phyloP scores from a whole-genome alignment of 306 rosid genomes.

The Citrullus colocynthis region DNA sequence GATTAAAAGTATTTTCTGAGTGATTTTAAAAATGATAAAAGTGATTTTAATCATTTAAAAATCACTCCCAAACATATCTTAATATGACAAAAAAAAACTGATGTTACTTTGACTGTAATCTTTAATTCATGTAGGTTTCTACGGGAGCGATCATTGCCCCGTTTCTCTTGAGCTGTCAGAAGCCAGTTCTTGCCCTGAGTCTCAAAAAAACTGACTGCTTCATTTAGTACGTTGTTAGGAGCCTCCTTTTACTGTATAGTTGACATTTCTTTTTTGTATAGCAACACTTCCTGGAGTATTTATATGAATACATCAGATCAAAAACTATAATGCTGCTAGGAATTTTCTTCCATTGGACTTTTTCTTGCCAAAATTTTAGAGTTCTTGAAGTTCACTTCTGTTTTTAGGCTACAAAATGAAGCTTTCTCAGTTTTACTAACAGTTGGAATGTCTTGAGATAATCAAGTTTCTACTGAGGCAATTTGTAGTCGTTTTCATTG shows the following conservation, averaged over 20 bases:
- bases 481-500: neutral
- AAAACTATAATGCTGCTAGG: neutral
- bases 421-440: neutral
- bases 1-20: no score
- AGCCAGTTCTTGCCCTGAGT: slow-evolving; percentile 18
- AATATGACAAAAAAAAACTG: neutral
- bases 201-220: slow-evolving; percentile 22
- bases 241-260: neutral
- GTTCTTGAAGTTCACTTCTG: neutral
- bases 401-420: neutral
- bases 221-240: slow-evolving; percentile 6
- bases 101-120: slow-evolving; percentile 6
- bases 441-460: neutral
- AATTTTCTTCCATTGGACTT: neutral
- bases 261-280: neutral
- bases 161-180: slow-evolving; percentile 66
- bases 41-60: neutral
- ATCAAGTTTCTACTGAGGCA: neutral
- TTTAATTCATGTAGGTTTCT: slow-evolving; percentile 45
- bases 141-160: slow-evolving; percentile 96
- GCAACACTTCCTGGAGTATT: neutral
- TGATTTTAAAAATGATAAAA: no score
- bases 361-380: neutral
- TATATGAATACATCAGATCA: neutral
- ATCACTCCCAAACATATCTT: neutral